These are phyloP conservation scores for Candida awuae DNA, from an alignment of 805 yeast genomes.

Conservation along the genomic window DNA sequence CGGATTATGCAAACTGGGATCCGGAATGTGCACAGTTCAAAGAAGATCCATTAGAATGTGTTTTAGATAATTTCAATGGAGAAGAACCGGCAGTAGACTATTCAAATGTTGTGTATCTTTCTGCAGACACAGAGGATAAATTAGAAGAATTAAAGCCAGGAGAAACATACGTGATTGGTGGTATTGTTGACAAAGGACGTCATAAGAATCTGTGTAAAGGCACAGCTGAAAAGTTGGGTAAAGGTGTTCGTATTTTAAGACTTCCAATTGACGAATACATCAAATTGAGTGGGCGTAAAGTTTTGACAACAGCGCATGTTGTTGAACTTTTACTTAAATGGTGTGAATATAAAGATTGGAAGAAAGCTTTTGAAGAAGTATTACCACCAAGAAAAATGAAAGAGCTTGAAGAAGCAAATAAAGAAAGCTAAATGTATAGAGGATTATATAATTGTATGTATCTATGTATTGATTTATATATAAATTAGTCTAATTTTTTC, in stretches of 20 bases:
- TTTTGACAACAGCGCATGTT: conserved; percentile 92
- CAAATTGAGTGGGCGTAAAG: conserved; percentile 75
- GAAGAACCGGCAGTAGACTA: conserved; percentile 34
- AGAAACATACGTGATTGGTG: conserved; percentile 82
- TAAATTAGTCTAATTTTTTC: background rate
- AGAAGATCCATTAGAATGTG: conserved; percentile 30
- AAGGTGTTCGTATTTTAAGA: conserved; percentile 51
- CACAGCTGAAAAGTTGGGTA: conserved; percentile 67
- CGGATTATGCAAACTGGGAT: conserved; percentile 60
- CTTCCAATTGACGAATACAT: conserved; percentile 85
- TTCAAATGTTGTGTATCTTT: conserved; percentile 53
- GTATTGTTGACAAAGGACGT: conserved; percentile 92
- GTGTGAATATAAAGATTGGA: conserved; percentile 79
- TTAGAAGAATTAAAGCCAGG: conserved; percentile 58
- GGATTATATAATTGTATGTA: background rate
- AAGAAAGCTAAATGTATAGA: too few species aligned
- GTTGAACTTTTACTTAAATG: conserved; percentile 77
- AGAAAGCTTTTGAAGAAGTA: conserved; percentile 73
- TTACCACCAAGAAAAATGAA: conserved; percentile 70
- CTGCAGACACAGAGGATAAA: conserved; percentile 79
- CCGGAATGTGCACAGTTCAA: conserved; percentile 41
- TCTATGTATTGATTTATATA: background rate
- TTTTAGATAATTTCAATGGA: conserved; percentile 38
- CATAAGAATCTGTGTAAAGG: conserved; percentile 71
- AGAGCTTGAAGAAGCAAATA: background rate